A percentile compares a stretch with the other conserved stretches of the same genome.
Conservation (phyloP, 1,139 yeast species). For the Zygosaccharomyces pseudobailii region DNA sequence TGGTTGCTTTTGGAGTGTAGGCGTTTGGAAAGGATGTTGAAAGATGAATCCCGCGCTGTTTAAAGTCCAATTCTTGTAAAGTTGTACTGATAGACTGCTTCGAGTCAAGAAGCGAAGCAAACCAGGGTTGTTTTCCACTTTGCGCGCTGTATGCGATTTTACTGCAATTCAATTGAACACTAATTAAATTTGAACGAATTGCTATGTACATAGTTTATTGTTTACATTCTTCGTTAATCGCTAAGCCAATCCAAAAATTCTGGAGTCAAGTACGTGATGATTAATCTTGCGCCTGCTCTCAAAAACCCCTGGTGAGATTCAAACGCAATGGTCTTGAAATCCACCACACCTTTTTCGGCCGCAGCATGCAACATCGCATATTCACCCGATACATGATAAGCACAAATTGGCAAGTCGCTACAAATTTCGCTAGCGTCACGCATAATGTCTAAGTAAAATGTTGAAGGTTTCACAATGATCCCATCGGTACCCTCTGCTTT, state of each 20-base stretch:
- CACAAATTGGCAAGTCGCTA: slow-evolving; percentile 81
- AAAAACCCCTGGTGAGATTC: slow-evolving; percentile 89
- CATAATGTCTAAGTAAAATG: slow-evolving; percentile 87
- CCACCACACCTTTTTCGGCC: slow-evolving; percentile 91
- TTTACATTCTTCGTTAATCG: slow-evolving; percentile 1
- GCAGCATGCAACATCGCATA: slow-evolving; percentile 98
- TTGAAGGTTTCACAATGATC: slow-evolving; percentile 92
- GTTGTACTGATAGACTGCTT: no score
- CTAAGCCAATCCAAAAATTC: slow-evolving; percentile 82
- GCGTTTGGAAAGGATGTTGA: no score
- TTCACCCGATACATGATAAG: slow-evolving; percentile 97
- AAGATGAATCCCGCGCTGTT: no score
- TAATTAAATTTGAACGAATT: no score
- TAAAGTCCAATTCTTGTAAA: no score
- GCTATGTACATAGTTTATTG: background rate
- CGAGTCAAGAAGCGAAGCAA: no score
- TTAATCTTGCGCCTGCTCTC: slow-evolving; percentile 92
- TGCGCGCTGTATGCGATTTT: no score
- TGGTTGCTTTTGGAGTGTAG: no score
- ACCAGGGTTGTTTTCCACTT: no score
- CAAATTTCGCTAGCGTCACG: slow-evolving; percentile 83
- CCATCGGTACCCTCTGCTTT: slow-evolving; percentile 94
- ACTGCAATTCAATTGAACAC: no score
- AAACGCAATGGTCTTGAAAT: slow-evolving; percentile 81
- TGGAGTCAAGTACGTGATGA: slow-evolving; percentile 92